These are phyloP conservation scores for Mucor lusitanicus DNA, from an alignment of 371 early-diverging fungal species.

Conservation along the genomic window DNA sequence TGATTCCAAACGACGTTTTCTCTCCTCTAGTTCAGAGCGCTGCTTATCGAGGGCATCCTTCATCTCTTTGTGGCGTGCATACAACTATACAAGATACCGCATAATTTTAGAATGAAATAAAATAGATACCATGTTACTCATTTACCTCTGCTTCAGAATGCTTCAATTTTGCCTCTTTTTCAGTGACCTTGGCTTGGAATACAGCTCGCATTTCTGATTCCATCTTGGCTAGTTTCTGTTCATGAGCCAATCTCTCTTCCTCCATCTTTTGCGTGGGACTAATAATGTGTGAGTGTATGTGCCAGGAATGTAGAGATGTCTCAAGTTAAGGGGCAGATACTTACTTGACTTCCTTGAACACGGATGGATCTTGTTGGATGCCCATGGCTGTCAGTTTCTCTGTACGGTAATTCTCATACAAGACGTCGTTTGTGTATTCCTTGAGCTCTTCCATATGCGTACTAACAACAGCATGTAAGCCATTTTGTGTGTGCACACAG, in stretches of 20 bases:
- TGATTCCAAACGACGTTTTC: conserved; percentile 83
- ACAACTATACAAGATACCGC: conserved; percentile 53
- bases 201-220: conserved; percentile 97
- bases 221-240: conserved; percentile 95
- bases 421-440: conserved; percentile 90
- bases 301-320: neutral
- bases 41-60: conserved; percentile 94
- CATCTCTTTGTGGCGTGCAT: conserved; percentile 95
- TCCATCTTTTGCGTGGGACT: conserved; percentile 90
- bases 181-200: conserved; percentile 96
- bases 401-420: conserved; percentile 96
- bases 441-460: conserved; percentile 92
- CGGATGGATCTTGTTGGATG: conserved; percentile 75
- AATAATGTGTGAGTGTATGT: neutral
- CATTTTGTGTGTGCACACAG: too few species aligned
- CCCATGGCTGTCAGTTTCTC: conserved; percentile 84
- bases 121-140: neutral
- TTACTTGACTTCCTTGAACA: conserved; percentile 81
- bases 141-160: conserved; percentile 91
- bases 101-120: neutral
- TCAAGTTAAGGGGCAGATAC: neutral
- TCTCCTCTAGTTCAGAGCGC: conserved; percentile 88
- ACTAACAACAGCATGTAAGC: conserved; percentile 32
- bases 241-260: conserved; percentile 88
- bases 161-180: conserved; percentile 95